Evolutionary conservation across 2,329 filamentous ascomycete genomes (phyloP).

Genomic region (Phyllachora maydis): DNA sequence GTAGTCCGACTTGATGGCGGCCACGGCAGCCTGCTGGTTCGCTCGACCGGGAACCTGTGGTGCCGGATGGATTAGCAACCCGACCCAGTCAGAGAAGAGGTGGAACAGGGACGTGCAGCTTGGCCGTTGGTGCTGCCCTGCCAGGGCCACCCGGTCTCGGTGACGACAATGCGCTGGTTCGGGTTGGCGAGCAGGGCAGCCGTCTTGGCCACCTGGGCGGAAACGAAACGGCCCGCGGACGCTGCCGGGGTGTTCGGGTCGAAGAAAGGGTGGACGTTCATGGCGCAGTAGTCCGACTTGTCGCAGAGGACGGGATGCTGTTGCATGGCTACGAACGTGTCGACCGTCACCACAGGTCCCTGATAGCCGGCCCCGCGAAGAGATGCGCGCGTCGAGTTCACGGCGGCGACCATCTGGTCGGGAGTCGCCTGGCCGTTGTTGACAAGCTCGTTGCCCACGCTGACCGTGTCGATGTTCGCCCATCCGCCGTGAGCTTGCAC

Average conservation of each 20-base stretch:
- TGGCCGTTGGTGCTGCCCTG: conserved; percentile 40
- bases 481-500: conserved; percentile 36
- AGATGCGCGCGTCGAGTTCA: conserved; percentile 32
- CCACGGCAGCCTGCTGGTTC: conserved; percentile 46
- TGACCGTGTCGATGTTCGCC: conserved; percentile 47
- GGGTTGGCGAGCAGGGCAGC: conserved; percentile 17
- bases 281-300: conserved; percentile 56
- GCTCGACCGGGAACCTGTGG: conserved; percentile 43
- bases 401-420: conserved; percentile 30
- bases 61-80: too few relatives aligned
- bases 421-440: conserved; percentile 36
- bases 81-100: too few relatives aligned
- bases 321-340: conserved; percentile 53
- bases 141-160: conserved; percentile 72
- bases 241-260: conserved; percentile 38
- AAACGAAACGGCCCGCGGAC: conserved; percentile 47
- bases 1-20: conserved; percentile 41
- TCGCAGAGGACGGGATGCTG: conserved; percentile 49
- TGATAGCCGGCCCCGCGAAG: conserved; percentile 43
- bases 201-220: conserved; percentile 26
- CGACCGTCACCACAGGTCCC: conserved; percentile 60
- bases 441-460: conserved; percentile 66
- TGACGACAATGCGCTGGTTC: conserved; percentile 46
- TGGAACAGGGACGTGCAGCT: too few relatives aligned
- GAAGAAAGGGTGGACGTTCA: conserved; percentile 76